Conservation (phyloP, 495 filamentous ascomycete genomes). For the Haplographium delicatum region DNA sequence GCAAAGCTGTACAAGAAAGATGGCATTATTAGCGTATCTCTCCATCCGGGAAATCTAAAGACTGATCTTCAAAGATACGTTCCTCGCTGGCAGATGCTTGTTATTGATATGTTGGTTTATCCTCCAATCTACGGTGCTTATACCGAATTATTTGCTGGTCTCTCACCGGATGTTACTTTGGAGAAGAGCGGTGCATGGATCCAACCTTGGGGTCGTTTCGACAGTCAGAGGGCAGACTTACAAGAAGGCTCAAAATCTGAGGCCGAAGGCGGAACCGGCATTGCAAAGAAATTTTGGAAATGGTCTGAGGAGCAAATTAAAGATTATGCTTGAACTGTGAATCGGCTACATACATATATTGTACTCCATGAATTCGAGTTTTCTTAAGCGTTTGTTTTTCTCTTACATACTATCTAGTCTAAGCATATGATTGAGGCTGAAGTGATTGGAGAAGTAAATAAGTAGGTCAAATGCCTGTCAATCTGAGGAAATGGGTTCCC, state of each 20-base stretch:
- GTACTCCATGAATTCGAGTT: neutral
- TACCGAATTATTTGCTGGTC: slow-evolving; percentile 36
- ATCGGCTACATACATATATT: neutral
- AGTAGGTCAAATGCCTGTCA: too few relatives aligned
- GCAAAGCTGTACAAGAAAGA: slow-evolving; percentile 23
- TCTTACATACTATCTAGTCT: too few relatives aligned
- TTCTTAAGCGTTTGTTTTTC: neutral
- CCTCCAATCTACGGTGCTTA: slow-evolving; percentile 34
- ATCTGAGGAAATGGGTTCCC: too few relatives aligned
- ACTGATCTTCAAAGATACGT: slow-evolving; percentile 38
- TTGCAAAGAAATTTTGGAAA: slow-evolving; percentile 34
- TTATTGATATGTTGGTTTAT: slow-evolving; percentile 26
- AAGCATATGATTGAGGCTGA: too few relatives aligned
- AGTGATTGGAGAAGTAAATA: too few relatives aligned
- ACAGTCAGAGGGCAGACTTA: slow-evolving; percentile 30
- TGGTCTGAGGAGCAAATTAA: slow-evolving; percentile 39
- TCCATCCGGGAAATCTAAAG: slow-evolving; percentile 39
- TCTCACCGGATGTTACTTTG: slow-evolving; percentile 9
- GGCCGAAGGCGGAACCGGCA: slow-evolving; percentile 36
- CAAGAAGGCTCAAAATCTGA: slow-evolving; percentile 23
- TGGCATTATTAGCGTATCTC: slow-evolving; percentile 26
- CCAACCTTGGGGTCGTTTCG: slow-evolving; percentile 34
- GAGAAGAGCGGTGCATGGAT: slow-evolving; percentile 24
- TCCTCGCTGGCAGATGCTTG: slow-evolving; percentile 35
- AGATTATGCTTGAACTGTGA: neutral